Conservation (phyloP, 2,329 filamentous ascomycete genomes). For the Sclerotinia borealis region DNA sequence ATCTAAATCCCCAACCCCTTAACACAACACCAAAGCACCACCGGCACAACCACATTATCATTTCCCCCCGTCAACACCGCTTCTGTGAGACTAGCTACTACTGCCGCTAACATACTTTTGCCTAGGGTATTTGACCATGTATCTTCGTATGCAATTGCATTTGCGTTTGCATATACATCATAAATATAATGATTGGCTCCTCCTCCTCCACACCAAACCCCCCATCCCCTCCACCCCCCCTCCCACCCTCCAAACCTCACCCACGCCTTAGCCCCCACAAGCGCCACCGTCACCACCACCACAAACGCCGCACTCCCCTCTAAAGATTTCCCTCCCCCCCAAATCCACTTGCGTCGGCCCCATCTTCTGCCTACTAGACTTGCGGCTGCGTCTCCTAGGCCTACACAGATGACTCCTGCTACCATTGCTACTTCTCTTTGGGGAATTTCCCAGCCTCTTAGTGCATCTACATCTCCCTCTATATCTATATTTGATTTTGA, state of each 20-base stretch:
- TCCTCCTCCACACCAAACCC: not conserved
- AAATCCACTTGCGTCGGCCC: constrained; percentile 86
- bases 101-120: constrained; percentile 68
- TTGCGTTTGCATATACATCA: not conserved
- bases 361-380: constrained; percentile 83
- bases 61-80: constrained; percentile 94
- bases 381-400: constrained; percentile 89
- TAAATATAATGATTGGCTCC: not conserved
- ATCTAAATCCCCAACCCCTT: constrained; percentile 50
- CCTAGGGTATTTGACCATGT: constrained; percentile 25
- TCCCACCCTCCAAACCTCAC: constrained; percentile 71
- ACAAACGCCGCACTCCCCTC: constrained; percentile 84
- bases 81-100: constrained; percentile 83
- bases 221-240: constrained; percentile 57
- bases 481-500: too few relatives aligned
- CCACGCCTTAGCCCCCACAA: constrained; percentile 68
- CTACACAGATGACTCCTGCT: constrained; percentile 86
- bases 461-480: constrained; percentile 42
- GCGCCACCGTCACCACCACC: constrained; percentile 67
- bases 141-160: not conserved
- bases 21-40: constrained; percentile 88
- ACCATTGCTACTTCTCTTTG: constrained; percentile 81
- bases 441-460: constrained; percentile 69
- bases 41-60: constrained; percentile 82
- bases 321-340: constrained; percentile 92